Evolutionary conservation across 495 filamentous ascomycete species (phyloP), one percentile per base, ranked within the genome.

Genomic region (Daldinia caldariorum): DNA sequence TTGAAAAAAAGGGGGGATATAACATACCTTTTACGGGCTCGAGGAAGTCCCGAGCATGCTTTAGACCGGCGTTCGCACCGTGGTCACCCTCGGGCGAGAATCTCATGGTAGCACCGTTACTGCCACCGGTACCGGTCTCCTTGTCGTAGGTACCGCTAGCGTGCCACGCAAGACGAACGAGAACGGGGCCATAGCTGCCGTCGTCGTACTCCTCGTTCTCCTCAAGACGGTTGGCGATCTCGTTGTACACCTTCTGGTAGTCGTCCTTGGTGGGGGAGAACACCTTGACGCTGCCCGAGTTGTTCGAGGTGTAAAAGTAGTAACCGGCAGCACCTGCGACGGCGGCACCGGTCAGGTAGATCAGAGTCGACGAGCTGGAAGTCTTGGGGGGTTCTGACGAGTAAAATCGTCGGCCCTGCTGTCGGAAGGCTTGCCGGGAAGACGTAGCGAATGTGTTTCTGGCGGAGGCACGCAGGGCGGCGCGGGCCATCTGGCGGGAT

Each of bases 71-170:
- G 73, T 97, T 97, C 79, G 94, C 95, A 70, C 94, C 94, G 82
- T 99, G 95, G 77, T 90, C 91, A 45, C 87, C 86, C 84, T 97
- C 95, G 41, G 95, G 95, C 43, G 89, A 84, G 80, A 99, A 99
- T 79, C 95, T 89, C 95, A 99, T 99, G 72, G 95, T 99, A 60
- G 95, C 94, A 68, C 95, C 95, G 79, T 99, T 97, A 82, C 90
- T 94, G 66, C 95, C 95, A 74, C 95, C 95, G 43, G 95, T 97
- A 72, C 86, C 85, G 53, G 95, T 97, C 76, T 89, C 88, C 82
- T 89, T 90, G 77, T 97, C 95, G 76, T 92, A 99, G 58, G 92
- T 94, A 67, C 92, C 92, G 65, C 89, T 92, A 75, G 89, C 89
- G 82, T 96, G 92, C 92, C 93, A 96, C 56, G 91, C 92, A 73